Evolutionary conservation across 148 eudicot species (phyloP).

Genomic region (Fagopyrum tataricum): DNA sequence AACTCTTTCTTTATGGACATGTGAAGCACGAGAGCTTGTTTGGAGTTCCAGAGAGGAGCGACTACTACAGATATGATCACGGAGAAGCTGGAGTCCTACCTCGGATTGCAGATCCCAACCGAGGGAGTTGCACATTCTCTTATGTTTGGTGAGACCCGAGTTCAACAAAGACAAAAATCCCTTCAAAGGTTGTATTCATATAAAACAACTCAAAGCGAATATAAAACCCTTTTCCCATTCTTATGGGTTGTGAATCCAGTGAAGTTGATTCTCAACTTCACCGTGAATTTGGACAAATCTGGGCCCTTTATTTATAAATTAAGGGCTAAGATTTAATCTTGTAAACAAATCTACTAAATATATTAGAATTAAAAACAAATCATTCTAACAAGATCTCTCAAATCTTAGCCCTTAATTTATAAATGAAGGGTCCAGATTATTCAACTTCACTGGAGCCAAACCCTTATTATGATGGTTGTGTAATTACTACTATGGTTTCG

Average conservation of each 20-base stretch:
- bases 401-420: too few species aligned
- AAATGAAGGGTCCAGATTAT: too few species aligned
- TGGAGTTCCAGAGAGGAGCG: conserved; percentile 22
- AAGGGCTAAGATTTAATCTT: background rate
- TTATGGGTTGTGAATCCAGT: background rate
- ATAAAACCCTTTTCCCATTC: background rate
- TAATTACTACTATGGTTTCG: background rate
- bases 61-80: background rate
- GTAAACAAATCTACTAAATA: background rate
- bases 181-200: background rate
- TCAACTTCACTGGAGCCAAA: too few species aligned
- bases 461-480: background rate
- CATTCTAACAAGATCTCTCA: too few species aligned
- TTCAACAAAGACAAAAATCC: conserved; percentile 16
- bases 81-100: background rate
- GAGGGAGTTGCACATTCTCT: conserved; percentile 47
- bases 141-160: conserved; percentile 50
- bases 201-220: background rate
- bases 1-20: background rate
- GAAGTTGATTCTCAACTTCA: too few species aligned
- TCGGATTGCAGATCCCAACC: conserved; percentile 13
- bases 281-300: too few species aligned
- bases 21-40: conserved; percentile 33
- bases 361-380: too few species aligned
- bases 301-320: background rate